These are phyloP conservation scores for Lizanozyma gosingica DNA, from an alignment of 1,139 yeast genomes.

Conservation along the genomic window DNA sequence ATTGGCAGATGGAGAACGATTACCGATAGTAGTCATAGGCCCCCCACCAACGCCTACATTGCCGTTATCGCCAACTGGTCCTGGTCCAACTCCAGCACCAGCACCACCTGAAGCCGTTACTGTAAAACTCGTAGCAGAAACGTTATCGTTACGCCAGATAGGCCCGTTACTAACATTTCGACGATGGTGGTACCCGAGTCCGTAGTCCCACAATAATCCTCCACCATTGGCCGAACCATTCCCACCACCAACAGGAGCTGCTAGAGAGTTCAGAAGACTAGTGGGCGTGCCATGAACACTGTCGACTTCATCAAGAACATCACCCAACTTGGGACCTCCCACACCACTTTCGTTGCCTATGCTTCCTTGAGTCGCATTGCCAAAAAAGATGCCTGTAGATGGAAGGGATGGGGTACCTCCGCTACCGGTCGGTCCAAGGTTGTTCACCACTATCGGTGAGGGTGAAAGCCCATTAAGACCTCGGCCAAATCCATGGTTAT, in stretches of 20 bases:
- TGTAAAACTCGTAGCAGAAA: neutral
- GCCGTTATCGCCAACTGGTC: too few relatives aligned
- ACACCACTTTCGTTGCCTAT: neutral
- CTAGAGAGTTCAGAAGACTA: neutral
- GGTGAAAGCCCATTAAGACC: neutral
- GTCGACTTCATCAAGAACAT: neutral
- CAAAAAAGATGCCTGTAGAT: neutral
- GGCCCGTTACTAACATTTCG: constrained; percentile 14
- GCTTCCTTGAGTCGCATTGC: neutral
- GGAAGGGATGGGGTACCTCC: neutral
- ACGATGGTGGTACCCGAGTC: neutral
- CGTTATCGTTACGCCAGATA: constrained; percentile 22
- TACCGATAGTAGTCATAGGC: too few relatives aligned
- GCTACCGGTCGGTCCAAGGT: neutral
- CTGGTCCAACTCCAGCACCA: too few relatives aligned
- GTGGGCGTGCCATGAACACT: neutral
- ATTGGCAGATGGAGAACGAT: too few relatives aligned
- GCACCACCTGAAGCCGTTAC: too few relatives aligned
- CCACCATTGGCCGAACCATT: neutral
- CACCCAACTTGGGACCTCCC: neutral
- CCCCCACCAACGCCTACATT: too few relatives aligned
- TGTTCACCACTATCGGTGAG: neutral
- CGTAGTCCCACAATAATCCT: neutral
- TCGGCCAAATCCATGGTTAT: too few relatives aligned
- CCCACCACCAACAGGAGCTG: neutral